Evolutionary conservation across 106 monocot genomes (phyloP), one percentile per base, ranked within the genome.

Genomic region (Phalaenopsis aphrodite): DNA sequence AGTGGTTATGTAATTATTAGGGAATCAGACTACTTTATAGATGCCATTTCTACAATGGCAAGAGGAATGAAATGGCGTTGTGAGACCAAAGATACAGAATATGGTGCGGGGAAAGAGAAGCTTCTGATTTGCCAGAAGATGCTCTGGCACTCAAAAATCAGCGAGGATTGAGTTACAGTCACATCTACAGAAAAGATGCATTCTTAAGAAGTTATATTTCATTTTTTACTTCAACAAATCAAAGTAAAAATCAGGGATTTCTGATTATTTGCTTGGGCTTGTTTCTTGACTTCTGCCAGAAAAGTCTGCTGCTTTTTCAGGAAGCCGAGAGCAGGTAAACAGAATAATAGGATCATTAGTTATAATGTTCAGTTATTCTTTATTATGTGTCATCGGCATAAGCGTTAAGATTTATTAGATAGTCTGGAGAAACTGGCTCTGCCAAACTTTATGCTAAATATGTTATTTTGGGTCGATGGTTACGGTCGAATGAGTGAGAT

Each of bases 61-160:
- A 87, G 78, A 67, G 83, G 81, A 1, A 74, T 87, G 87, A 87
- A 78, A 78, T 87, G 87, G 87, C 18, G n/a, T 18, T 87, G 87
- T 61, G 77, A 84, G 78, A 84, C 84, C 42, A 75, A 84, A 1
- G 87, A 87, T 15, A 82, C 87, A 11, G 87, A 87, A 37, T 77
- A 87, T 47, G 81, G 55, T 42, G 42, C 56, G 15, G 84, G 79
- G 79, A 87, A 87, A 76, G 87, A 87, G 82, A 87, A 87, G 79
- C 78, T 87, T 15, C 39, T 87, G 42, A 79, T 87, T 15, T 87
- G 87, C 78, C 81, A 81, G 77, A 87, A 87, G 79, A 87, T 84
- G 55, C 87, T 87, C 75, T 87, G 87, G 87, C 84, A 84, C 84
- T 79, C 84, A 10, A 87, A 84, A 45, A 12, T 46, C 14, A 87